These are phyloP conservation scores for Starmerella khaoyaiensis DNA, from an alignment of 805 yeast genomes.

Conservation along the genomic window DNA sequence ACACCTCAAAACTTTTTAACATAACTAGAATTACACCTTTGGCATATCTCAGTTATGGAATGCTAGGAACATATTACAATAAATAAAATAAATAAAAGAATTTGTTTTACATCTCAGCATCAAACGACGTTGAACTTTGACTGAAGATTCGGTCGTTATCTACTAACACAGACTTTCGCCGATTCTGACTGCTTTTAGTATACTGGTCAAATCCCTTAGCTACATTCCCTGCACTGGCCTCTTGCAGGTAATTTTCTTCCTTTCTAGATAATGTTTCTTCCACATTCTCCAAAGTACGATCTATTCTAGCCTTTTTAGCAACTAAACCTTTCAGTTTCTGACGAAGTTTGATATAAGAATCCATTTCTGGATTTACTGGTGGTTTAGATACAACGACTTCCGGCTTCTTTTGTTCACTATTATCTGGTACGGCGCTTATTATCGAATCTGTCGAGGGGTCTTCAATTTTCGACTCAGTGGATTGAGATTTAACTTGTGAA, in stretches of 20 bases:
- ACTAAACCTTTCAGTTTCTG: constrained; percentile 54
- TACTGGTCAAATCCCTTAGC: constrained; percentile 86
- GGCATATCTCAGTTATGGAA: no score
- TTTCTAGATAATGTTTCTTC: constrained; percentile 71
- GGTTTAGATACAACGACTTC: neutral
- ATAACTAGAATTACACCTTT: no score
- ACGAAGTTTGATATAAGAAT: constrained; percentile 53
- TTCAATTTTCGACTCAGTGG: neutral
- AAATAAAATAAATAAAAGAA: neutral
- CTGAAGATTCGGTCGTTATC: constrained; percentile 77
- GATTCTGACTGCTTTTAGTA: constrained; percentile 40
- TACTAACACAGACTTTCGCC: constrained; percentile 34
- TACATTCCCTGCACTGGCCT: constrained; percentile 62
- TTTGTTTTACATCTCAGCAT: constrained; percentile 14
- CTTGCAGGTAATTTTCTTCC: constrained; percentile 67
- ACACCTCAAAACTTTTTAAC: no score
- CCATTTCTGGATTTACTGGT: constrained; percentile 12
- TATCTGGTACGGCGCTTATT: neutral
- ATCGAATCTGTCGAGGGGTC: neutral
- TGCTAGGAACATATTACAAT: neutral
- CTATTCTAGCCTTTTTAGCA: constrained; percentile 48
- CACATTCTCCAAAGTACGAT: constrained; percentile 38
- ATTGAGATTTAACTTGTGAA: neutral
- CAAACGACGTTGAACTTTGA: constrained; percentile 39
- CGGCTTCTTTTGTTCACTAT: neutral